phyloP scores from a whole-genome alignment of 2,329 filamentous ascomycete species.

The Neonectria coccinea region DNA sequence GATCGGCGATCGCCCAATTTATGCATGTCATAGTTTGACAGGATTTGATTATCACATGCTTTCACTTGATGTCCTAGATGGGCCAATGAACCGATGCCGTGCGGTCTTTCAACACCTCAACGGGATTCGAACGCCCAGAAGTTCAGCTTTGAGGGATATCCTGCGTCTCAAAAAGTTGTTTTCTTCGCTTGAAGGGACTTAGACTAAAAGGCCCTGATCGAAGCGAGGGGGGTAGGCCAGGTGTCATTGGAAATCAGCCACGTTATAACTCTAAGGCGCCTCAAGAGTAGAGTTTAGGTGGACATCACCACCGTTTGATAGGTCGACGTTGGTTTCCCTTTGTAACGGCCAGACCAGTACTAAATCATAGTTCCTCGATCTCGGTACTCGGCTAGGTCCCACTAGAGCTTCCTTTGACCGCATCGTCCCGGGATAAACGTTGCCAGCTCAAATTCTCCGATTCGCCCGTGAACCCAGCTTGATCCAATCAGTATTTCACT shows the following conservation, averaged over 20 bases:
- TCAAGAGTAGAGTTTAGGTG: background rate
- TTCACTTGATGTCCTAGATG: background rate
- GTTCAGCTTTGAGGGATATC: background rate
- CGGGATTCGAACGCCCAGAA: background rate
- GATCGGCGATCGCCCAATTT: background rate
- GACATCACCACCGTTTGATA: background rate
- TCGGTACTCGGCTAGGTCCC: background rate
- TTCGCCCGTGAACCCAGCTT: background rate
- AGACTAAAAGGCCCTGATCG: background rate
- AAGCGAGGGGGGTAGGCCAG: background rate
- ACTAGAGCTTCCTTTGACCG: background rate
- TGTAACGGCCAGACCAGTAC: background rate
- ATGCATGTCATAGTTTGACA: background rate
- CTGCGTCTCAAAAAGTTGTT: background rate
- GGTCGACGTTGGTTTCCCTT: background rate
- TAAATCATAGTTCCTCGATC: background rate
- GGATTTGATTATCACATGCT: background rate
- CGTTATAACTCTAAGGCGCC: background rate
- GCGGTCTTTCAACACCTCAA: background rate
- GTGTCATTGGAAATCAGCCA: background rate
- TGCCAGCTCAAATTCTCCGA: too few relatives aligned
- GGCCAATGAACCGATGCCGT: background rate
- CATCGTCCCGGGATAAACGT: background rate
- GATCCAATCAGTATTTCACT: too few relatives aligned
- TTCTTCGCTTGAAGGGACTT: background rate